phyloP scores from a whole-genome alignment of 1,284 basidiomycete genomes.

The Microbotryum scabiosae region DNA sequence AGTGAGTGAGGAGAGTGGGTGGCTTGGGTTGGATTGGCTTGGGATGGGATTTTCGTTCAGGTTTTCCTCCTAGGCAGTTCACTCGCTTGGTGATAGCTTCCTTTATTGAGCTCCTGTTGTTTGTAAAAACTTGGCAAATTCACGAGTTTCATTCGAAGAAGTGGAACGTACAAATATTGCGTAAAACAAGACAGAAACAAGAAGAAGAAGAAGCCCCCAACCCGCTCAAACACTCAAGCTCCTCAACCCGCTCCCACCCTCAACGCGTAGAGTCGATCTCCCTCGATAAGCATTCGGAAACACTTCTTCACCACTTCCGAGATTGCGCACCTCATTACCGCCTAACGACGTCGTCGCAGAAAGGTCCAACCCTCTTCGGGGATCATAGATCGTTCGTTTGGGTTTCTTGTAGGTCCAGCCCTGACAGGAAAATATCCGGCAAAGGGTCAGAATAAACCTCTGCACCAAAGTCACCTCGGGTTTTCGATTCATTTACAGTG shows the following conservation, averaged over 20 bases:
- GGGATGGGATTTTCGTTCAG: background rate
- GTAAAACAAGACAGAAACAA: background rate
- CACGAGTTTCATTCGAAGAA: constrained; percentile 10
- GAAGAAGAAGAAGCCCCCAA: background rate
- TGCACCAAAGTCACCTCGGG: background rate
- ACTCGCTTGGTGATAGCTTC: constrained; percentile 24
- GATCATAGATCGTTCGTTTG: constrained; percentile 19
- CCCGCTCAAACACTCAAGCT: background rate
- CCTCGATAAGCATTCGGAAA: constrained; percentile 1
- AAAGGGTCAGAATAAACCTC: background rate
- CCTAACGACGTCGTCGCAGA: background rate
- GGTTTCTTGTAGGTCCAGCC: constrained; percentile 29
- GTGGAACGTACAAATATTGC: background rate
- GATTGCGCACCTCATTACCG: background rate
- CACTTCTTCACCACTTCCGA: background rate
- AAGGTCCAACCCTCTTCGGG: constrained; percentile 4
- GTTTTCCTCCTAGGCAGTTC: background rate
- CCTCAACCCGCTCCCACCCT: background rate
- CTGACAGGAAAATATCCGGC: background rate
- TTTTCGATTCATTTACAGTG: background rate
- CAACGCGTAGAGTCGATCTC: background rate
- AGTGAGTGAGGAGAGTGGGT: background rate
- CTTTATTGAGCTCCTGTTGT: constrained; percentile 12
- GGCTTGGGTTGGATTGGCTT: background rate
- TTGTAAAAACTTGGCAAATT: background rate